Base-by-base conservation (phyloP, 345 rosid species). In the Dovyalis caffra region DNA sequence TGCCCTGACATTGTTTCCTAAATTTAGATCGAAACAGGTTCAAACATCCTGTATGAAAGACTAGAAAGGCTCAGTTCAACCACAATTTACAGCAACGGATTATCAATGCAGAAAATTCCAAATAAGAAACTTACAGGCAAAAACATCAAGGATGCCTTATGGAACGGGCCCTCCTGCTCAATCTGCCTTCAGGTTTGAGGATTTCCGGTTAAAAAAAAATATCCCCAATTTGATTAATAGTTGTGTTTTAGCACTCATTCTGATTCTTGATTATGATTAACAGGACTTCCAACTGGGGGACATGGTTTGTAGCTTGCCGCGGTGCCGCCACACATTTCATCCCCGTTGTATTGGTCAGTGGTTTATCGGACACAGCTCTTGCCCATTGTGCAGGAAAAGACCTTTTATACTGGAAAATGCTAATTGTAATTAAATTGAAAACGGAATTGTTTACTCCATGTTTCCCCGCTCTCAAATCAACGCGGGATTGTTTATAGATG, bases 121-220 rank as follows among this genome's bases (percentile, higher is more conserved):
- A 80, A 73, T 64, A 74, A 26, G 47, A 75, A 10, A 63, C 69
- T 77, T n/a, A 74, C 84, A 6, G 37, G 58, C 28, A 70, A 49
- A 12, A 72, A 80, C 74, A 32, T 43, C 5, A 62, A 68, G 68
- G 84, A 83, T n/a, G 33, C 79, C 12, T 74, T 74, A 3, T 58
- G 81, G 81, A 66, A 78, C 29, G 78, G 77, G 56, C 32, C 66
- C 20, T 76, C 72, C 74, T 86, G 89, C 37, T 70, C 87, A 2
- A 74, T 86, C 61, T 86, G 89, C 74, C 89, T 86, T 28, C 84
- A 84, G 89, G 87, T 86, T 51, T 49, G 68, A 20, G 20, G 11
- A 45, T 60, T 28, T 31, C 6, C 45, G 23, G 6, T 25, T 56
- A 2, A 32, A 28, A 8, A 4, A 11, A 8, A 31, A 11, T 47